Percentiles rank a stretch among this genome's conserved stretches.
phyloP scores from a whole-genome alignment of 345 rosid genomes.

The Microthlaspi erraticum region DNA sequence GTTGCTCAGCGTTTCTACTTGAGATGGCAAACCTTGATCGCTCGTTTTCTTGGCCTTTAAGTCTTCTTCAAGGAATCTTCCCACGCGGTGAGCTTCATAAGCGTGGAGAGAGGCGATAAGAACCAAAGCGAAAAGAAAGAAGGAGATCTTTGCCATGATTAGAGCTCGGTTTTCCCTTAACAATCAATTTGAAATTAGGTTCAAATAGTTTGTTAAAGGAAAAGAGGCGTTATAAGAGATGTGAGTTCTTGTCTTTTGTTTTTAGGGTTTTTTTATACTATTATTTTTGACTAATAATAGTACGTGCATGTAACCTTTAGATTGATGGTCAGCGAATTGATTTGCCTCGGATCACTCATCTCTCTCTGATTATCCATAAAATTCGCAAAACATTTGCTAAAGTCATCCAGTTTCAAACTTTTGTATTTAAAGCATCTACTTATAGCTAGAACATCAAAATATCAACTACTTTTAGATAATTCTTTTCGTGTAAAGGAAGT shows the following conservation, averaged over 20 bases:
- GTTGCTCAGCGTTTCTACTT: constrained; percentile 19
- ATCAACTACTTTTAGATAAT: constrained; percentile 24
- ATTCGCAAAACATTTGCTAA: constrained; percentile 5
- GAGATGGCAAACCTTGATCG: constrained; percentile 19
- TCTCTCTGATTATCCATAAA: constrained; percentile 32
- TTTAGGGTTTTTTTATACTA: constrained; percentile 21
- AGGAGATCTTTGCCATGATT: constrained; percentile 43
- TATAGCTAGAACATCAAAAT: constrained; percentile 1
- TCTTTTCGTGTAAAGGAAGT: neutral
- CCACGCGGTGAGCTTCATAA: constrained; percentile 32
- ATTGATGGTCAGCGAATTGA: constrained; percentile 20
- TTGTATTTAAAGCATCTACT: constrained; percentile 11
- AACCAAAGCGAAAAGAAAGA: constrained; percentile 21
- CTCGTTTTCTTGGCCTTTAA: constrained; percentile 18
- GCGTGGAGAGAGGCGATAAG: constrained; percentile 33
- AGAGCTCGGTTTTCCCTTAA: constrained; percentile 36
- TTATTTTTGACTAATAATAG: constrained; percentile 30
- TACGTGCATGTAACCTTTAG: neutral
- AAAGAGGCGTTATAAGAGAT: constrained; percentile 33
- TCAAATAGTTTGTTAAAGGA: constrained; percentile 44
- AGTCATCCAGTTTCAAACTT: neutral
- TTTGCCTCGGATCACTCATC: constrained; percentile 1
- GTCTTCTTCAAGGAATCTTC: constrained; percentile 15
- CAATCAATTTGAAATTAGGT: constrained; percentile 36
- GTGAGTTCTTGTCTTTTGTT: constrained; percentile 13